Base-by-base conservation (phyloP, 768 basidiomycete genomes). In the Gymnopilus dilepis region DNA sequence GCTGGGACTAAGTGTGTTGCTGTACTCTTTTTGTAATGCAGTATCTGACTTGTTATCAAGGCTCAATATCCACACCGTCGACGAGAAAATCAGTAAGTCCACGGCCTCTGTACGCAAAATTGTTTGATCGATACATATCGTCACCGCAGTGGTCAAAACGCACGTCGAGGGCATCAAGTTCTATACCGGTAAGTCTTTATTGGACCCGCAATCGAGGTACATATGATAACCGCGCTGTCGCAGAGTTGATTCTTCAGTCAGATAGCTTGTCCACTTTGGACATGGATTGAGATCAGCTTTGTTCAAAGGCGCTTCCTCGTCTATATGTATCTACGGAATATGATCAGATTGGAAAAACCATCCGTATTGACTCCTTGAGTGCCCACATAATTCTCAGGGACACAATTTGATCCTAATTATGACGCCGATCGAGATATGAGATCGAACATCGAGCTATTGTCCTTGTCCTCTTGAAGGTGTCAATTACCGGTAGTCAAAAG, bases 111-210 rank as follows among this genome's bases (percentile, higher is more conserved):
- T 3, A 9, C 11, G 3, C 34, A 37, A 37, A 37, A 2, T 15
- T 37, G 3, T 11, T 15, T 3, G 34, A 37, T 37, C 7, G 8
- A 37, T 15, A 26, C n/a, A 33, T 15, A 54, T 47, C 12, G 1
- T 21, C 30, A 17, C 22, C 28, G 22, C 50, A 72, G 71, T 66
- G 57, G 69, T 72, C 19, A 53, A 68, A 43, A 69, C 71, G 0
- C 73, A 74, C 40, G 63, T 74, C 24, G 71, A 72, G 22, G 69
- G 69, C 2, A 70, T 74, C 21, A 71, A 69, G 21, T 74, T 74
- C 45, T 74, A 72, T 28, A 74, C 73, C 5, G 73, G 73, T 69
- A 31, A 19, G 68, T 47, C n/a, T 6, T 24, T 53, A 53, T 41
- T n/a, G 2, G 15, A 26, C n/a, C 11, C 2, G n/a, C 21, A 17